Base-by-base conservation (phyloP, 768 basidiomycete species). In the Hydnomerulius pinastri region DNA sequence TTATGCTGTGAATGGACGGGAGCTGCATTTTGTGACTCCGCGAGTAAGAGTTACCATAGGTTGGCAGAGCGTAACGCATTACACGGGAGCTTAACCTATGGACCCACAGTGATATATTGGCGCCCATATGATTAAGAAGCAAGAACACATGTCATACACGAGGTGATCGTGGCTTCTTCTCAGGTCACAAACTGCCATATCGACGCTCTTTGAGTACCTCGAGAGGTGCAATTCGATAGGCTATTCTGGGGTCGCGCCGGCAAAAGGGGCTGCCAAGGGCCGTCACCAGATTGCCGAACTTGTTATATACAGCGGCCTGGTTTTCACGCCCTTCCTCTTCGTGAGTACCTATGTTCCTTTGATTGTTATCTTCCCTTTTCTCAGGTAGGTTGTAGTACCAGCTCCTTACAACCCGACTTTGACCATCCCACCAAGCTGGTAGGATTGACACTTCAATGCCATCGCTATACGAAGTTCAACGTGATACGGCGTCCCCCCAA, bases 81-180 rank as follows among this genome's bases (percentile, higher is more conserved):
- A 38, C 41, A 23, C 41, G 38, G 13, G 20, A 17, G 11, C 12
- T 37, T 15, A 25, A 15, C 12, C 6, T 6, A 25, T 15, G 45
- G 49, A 38, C 41, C 27, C 41, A 46, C 51, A 39, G 17, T 15
- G 17, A 44, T 32, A 6, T 20, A 45, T 38, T 42, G 33, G 48
- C 32, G 45, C 32, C 43, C 41, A 43, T 25, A 33, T 28, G n/a
- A 33, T n/a, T 17, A 20, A 32, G 48, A 33, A 50, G 49, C 46
- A n/a, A 17, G 23, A 48, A 36, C 57, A 46, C 61, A 56, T 61
- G 61, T 46, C 38, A 15, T 38, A 55, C 62, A 58, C 35, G 63
- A 60, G 58, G 61, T 30, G 44, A 45, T 59, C 46, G 21, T 38
- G 29, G 46, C 40, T n/a, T 21, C 41, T 48, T 46, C 44, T 50